A percentile compares a stretch with the other conserved stretches of the same genome.
These are phyloP conservation scores for Amoebophrya sp. DNA, from an alignment of 169 alveolate species.

Conservation along the genomic window DNA sequence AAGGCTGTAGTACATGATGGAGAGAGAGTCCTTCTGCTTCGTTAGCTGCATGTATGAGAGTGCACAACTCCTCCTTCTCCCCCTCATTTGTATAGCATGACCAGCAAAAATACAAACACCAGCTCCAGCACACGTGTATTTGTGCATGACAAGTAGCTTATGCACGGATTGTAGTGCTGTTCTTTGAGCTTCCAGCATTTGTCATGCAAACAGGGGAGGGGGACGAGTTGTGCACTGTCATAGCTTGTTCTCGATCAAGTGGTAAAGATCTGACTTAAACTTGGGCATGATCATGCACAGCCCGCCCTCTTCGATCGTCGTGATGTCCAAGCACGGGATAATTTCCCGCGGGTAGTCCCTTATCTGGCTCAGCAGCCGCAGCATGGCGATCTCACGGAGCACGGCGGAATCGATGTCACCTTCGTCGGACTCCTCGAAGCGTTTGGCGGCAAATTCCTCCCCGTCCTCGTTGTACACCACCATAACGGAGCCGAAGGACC, in stretches of 20 bases:
- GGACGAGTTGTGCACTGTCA: too few relatives aligned
- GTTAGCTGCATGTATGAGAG: too few relatives aligned
- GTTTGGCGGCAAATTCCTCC: background rate
- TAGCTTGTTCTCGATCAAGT: background rate
- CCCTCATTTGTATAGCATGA: too few relatives aligned
- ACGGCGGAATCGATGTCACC: background rate
- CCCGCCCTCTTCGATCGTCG: slow-evolving; percentile 18
- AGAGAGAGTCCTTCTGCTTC: background rate
- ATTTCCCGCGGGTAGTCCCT: too few relatives aligned
- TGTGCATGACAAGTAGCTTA: too few relatives aligned
- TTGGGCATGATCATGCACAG: slow-evolving; percentile 15
- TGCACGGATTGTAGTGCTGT: too few relatives aligned
- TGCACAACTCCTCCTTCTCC: too few relatives aligned
- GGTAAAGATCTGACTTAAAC: background rate
- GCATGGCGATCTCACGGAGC: background rate
- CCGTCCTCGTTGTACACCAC: background rate
- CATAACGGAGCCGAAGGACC: background rate
- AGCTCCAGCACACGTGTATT: too few relatives aligned
- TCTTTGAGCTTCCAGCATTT: too few relatives aligned
- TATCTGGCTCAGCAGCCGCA: slow-evolving; percentile 6
- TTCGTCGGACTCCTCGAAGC: background rate
- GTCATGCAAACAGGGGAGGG: too few relatives aligned
- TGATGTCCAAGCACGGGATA: background rate
- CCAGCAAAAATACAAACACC: too few relatives aligned
- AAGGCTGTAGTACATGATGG: background rate